Base-by-base conservation (phyloP, 192 early-diverging fungal genomes). In the Backusella morwellensis region DNA sequence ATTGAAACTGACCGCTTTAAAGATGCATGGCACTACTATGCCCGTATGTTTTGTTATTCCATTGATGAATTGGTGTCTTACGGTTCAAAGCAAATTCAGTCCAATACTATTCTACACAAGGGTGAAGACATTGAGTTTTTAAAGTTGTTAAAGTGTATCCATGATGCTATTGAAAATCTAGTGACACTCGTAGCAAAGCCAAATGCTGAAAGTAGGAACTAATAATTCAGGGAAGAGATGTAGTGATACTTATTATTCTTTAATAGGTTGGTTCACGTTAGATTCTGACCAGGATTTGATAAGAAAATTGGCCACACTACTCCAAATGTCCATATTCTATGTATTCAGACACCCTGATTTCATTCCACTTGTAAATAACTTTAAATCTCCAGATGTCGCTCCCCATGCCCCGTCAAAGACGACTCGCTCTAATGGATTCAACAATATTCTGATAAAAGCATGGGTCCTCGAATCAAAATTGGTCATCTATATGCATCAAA, bases 61-160 rank as follows among this genome's bases (percentile, higher is more conserved):
- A 77, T 78, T 4, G 72, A 80, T 59, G 73, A 82, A 0, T 66
- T 87, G 21, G 76, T 85, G 32, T n/a, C 36, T 1, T 50, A 82
- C 59, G 80, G 77, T 35, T 50, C 32, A 26, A 19, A 50, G 0
- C 68, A 63, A 15, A 26, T 50, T 11, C 50, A 23, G 1, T 41
- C 34, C 17, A 77, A 78, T 38, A 66, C 70, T 6, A 26, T 78
- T 7, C 75, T 80, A 8, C 70, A 79, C 4, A 78, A 75, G 29
- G 78, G 78, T 35, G 85, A 86, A 36, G 80, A 83, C 12, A 70
- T 75, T 34, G 85, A 83, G 52, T 77, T 82, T 0, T 86, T 78
- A 75, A 70, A 68, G 23, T 63, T 84, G 19, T 81, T 86, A 19
- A 80, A 68, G 69, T 66, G 68, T 74, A 44, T 71, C 70, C 68